Conservation (phyloP, 1,284 basidiomycete genomes). For the Leccinum subfulvum region DNA sequence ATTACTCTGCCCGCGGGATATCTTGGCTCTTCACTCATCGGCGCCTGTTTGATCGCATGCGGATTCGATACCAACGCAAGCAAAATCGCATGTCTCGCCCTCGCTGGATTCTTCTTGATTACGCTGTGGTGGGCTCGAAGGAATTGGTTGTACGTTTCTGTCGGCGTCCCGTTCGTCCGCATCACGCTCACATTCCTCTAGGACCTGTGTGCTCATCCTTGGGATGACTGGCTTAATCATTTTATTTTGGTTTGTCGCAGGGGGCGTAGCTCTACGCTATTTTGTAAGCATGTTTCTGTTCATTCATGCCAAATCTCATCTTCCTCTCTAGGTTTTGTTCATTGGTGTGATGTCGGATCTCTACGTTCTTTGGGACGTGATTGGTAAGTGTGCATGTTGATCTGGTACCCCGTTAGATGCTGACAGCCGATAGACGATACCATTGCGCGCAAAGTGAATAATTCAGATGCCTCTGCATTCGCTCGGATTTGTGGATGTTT, state of each 20-base stretch:
- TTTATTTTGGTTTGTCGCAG: slow-evolving; percentile 83
- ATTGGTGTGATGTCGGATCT: slow-evolving; percentile 94
- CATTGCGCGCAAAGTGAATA: slow-evolving; percentile 86
- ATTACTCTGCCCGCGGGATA: slow-evolving; percentile 90
- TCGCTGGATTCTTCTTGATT: slow-evolving; percentile 87
- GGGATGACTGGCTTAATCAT: slow-evolving; percentile 76
- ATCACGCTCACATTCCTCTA: slow-evolving; percentile 25
- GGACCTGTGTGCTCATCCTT: slow-evolving; percentile 72
- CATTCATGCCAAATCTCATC: not conserved
- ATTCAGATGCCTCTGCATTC: slow-evolving; percentile 89
- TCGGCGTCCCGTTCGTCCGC: not conserved
- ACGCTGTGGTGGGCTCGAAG: slow-evolving; percentile 89
- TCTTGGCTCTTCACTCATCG: slow-evolving; percentile 89
- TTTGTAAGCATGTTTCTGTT: slow-evolving; percentile 45
- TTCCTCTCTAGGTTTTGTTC: slow-evolving; percentile 71
- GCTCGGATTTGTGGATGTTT: slow-evolving; percentile 84
- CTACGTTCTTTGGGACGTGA: slow-evolving; percentile 85
- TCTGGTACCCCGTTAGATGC: not conserved
- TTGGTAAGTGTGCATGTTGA: slow-evolving; percentile 48
- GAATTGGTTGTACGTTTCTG: slow-evolving; percentile 67
- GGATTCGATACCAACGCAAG: slow-evolving; percentile 93
- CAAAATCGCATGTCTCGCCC: slow-evolving; percentile 82
- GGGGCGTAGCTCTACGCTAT: slow-evolving; percentile 69
- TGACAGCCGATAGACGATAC: slow-evolving; percentile 68
- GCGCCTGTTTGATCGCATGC: slow-evolving; percentile 85